Evolutionary conservation across 2,329 filamentous ascomycete genomes (phyloP), one percentile per base, ranked within the genome.

Genomic region (Nemania diffusa): DNA sequence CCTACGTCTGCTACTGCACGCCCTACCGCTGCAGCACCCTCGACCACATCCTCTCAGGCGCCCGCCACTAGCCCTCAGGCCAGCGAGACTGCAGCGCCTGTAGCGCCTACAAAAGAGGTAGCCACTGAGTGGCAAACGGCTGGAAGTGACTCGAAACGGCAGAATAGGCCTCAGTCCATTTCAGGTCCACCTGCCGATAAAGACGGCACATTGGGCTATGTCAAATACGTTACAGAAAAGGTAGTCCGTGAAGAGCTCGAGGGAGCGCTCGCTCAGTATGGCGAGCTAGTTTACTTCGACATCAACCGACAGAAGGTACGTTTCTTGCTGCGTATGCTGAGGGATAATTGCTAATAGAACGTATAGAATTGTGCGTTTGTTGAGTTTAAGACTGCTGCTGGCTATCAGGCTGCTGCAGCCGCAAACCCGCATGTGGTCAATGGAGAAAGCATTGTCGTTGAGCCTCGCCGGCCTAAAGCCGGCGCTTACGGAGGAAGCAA

Each of bases 191-290:
- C 82, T n/a, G 78, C 82, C 53, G 92, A 94, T 76, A 91, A 93
- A 76, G 91, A 95, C 70, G 88, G 88, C 69, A 90, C 90, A 61
- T 88, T 94, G 73, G 96, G 92, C 22, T 98, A 97, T 80, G 93
- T 99, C 80, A 97, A 97, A 85, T 97, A 95, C 75, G 95, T 98
- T 57, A 95, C 90, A 57, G 94, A 97, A 37, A 94, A 94, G 82
- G 90, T 99, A 59, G 88, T 92, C 77, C 87, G 90, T 15, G 87
- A 89, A 46, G 88, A 93, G 53, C 84, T 99, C 67, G 91, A 87
- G 79, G 84, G 86, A 60, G 86, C 88, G 61, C 84, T 99, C 58
- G 85, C 89, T 73, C 88, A 90, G 73, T 94, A 90, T 73, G 91
- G 92, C 71, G 87, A 91, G 75, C 79, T 94, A 64, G 84, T 85